These are phyloP conservation scores for Talaromyces amestolkiae DNA, from an alignment of 2,329 filamentous ascomycete genomes.

Conservation along the genomic window DNA sequence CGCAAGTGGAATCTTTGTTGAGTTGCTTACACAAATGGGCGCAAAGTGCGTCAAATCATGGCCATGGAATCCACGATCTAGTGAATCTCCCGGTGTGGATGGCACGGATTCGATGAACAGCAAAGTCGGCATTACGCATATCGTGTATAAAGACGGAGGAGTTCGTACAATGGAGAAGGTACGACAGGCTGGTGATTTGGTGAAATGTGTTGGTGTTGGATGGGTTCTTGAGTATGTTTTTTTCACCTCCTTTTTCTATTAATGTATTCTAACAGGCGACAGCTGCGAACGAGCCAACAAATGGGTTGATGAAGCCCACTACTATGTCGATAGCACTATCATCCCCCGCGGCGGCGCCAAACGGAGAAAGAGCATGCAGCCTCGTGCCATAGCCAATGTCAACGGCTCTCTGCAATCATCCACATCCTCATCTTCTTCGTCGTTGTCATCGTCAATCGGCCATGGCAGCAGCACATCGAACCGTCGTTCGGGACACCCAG, in stretches of 20 bases:
- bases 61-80: slow-evolving; percentile 66
- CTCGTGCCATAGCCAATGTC: slow-evolving; percentile 64
- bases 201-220: slow-evolving; percentile 81
- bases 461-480: slow-evolving; percentile 22
- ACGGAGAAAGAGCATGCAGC: slow-evolving; percentile 79
- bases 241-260: slow-evolving; percentile 11
- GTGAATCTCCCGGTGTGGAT: slow-evolving; percentile 36
- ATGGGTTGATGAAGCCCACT: slow-evolving; percentile 72
- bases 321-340: slow-evolving; percentile 65
- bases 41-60: slow-evolving; percentile 74
- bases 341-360: slow-evolving; percentile 69
- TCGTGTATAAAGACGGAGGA: slow-evolving; percentile 85
- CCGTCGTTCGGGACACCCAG: slow-evolving; percentile 27
- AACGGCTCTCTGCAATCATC: slow-evolving; percentile 59
- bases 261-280: slow-evolving; percentile 16
- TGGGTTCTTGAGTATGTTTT: slow-evolving; percentile 81
- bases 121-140: slow-evolving; percentile 77
- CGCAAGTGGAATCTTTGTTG: slow-evolving; percentile 75
- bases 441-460: slow-evolving; percentile 1
- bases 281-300: slow-evolving; percentile 73
- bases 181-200: slow-evolving; percentile 66
- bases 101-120: slow-evolving; percentile 31
- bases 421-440: slow-evolving; percentile 11
- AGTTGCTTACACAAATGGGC: slow-evolving; percentile 76
- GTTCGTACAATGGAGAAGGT: slow-evolving; percentile 80